Evolutionary conservation across 768 basidiomycete genomes (phyloP).

Genomic region (Dictyophora rubrovolvata): DNA sequence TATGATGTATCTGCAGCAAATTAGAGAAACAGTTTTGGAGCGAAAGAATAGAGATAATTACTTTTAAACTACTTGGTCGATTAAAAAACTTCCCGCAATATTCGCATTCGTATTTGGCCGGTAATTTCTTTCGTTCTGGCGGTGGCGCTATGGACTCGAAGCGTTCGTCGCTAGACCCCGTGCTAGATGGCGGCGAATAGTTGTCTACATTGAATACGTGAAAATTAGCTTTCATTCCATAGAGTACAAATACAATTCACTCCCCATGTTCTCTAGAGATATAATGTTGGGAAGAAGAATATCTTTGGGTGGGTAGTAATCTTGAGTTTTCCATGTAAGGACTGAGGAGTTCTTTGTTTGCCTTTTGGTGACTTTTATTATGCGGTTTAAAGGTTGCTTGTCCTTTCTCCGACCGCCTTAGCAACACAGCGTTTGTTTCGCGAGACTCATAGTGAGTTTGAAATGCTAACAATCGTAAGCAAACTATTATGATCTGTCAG

Average conservation of each 20-base stretch:
- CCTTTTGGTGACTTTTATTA: too few species aligned
- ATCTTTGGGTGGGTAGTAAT: too few species aligned
- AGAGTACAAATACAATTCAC: not conserved
- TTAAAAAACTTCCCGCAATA: constrained; percentile 79
- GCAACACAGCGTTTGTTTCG: too few species aligned
- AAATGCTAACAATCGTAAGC: too few species aligned
- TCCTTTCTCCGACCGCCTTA: too few species aligned
- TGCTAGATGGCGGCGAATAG: not conserved
- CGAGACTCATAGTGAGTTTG: too few species aligned
- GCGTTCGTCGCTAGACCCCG: constrained; percentile 1
- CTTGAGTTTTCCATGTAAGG: too few species aligned
- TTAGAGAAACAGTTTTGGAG: constrained; percentile 2
- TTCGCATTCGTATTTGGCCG: constrained; percentile 43
- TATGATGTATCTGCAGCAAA: constrained; percentile 57
- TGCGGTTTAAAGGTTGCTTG: too few species aligned
- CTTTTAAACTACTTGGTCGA: constrained; percentile 76
- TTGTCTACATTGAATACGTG: not conserved
- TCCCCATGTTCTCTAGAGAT: not conserved
- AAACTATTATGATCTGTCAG: too few species aligned
- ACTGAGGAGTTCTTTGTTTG: too few species aligned
- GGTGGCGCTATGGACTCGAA: not conserved
- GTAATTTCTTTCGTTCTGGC: not conserved
- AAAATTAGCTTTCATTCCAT: not conserved
- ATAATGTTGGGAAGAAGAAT: not conserved
- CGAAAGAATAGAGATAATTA: constrained; percentile 16